Percentiles rank a stretch among this genome's conserved stretches.
Evolutionary conservation across 768 basidiomycete species (phyloP).

Genomic region (Hygrophorus pudorinus): DNA sequence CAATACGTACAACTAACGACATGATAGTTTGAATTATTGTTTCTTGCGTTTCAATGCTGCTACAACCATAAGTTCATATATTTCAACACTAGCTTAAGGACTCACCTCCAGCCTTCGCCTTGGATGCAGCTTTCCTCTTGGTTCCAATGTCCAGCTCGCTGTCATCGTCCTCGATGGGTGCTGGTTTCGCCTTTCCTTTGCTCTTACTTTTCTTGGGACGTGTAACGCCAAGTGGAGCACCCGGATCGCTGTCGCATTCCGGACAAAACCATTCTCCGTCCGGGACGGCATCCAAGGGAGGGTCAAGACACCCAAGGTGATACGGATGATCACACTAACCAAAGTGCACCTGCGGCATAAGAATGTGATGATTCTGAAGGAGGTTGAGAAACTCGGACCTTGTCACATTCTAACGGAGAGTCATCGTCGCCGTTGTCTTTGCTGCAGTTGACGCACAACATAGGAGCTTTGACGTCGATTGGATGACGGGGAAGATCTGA

Average conservation of each 20-base stretch:
- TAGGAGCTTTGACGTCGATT: conserved; percentile 54
- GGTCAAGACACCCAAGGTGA: conserved; percentile 72
- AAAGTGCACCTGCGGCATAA: background rate
- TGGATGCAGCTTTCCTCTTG: conserved; percentile 37
- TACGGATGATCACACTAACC: conserved; percentile 81
- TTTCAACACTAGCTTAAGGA: background rate
- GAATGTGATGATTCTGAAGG: background rate
- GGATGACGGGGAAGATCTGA: conserved; percentile 80
- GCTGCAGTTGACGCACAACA: conserved; percentile 62
- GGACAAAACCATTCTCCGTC: conserved; percentile 93
- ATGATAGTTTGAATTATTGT: conserved; percentile 8
- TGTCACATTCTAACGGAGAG: conserved; percentile 81
- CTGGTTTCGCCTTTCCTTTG: conserved; percentile 17
- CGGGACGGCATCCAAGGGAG: conserved; percentile 68
- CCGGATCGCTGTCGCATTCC: conserved; percentile 51
- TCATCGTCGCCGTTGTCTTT: conserved; percentile 66
- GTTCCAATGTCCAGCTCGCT: conserved; percentile 16
- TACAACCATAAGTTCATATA: background rate
- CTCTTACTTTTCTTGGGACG: conserved; percentile 18
- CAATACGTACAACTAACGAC: background rate
- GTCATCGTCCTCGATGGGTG: conserved; percentile 11
- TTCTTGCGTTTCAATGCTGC: conserved; percentile 15
- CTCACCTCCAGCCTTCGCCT: conserved; percentile 28
- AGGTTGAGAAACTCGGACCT: conserved; percentile 34
- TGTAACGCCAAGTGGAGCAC: conserved; percentile 40